A percentile compares a stretch with the other conserved stretches of the same genome.
phyloP scores from a whole-genome alignment of 306 rosid species.

The Fragaria iinumae region DNA sequence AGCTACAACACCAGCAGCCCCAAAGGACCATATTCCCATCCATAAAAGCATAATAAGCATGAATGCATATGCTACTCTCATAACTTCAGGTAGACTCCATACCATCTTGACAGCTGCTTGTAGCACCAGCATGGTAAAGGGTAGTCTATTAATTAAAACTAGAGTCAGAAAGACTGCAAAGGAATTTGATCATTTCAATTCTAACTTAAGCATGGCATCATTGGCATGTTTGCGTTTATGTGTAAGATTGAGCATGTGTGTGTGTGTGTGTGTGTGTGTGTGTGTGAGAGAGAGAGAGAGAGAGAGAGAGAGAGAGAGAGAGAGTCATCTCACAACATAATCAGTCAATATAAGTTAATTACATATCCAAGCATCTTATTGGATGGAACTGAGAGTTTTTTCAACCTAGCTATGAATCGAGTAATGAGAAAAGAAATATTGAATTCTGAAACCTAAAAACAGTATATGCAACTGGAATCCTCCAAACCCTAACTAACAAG shows the following conservation, averaged over 20 bases:
- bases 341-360: background rate
- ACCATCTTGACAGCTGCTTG: constrained; percentile 92
- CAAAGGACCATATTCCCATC: constrained; percentile 94
- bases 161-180: constrained; percentile 29
- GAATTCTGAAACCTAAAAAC: background rate
- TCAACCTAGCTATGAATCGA: background rate
- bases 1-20: constrained; percentile 98
- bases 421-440: background rate
- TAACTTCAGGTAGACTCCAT: constrained; percentile 80
- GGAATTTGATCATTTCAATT: constrained; percentile 15
- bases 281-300: background rate
- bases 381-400: background rate
- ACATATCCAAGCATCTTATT: background rate
- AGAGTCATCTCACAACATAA: background rate
- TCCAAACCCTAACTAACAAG: background rate
- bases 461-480: background rate
- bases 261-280: too few relatives aligned
- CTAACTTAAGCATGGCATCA: constrained; percentile 7
- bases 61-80: constrained; percentile 75
- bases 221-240: background rate
- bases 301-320: background rate
- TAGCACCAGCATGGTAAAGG: constrained; percentile 92
- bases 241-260: background rate
- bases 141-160: constrained; percentile 61
- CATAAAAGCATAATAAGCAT: constrained; percentile 83